Evolutionary conservation across 208 protist species (phyloP).

Genomic region (Novymonas esmeraldas): DNA sequence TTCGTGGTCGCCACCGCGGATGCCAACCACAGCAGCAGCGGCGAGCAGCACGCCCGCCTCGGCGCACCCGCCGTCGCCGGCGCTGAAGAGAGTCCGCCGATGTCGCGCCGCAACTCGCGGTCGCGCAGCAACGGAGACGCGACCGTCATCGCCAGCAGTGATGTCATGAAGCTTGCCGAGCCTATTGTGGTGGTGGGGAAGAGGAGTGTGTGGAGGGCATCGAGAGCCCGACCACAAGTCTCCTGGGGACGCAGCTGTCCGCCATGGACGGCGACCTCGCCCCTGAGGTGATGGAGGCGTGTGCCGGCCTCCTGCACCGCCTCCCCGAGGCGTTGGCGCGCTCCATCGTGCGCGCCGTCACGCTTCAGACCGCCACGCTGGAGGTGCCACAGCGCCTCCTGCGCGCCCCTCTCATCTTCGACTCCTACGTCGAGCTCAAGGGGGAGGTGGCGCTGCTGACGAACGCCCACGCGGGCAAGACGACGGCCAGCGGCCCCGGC

Average conservation of each 20-base stretch:
- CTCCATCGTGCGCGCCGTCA: conserved; percentile 49
- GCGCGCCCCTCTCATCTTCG: conserved; percentile 36
- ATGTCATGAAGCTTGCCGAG: conserved; percentile 6
- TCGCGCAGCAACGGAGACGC: too few relatives aligned
- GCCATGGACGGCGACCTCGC: conserved; percentile 7
- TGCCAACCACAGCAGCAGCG: background rate
- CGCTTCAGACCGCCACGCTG: conserved; percentile 61
- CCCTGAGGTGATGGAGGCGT: conserved; percentile 31
- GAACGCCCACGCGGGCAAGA: background rate
- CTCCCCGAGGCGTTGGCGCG: conserved; percentile 47
- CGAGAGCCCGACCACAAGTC: conserved; percentile 17
- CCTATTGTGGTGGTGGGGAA: too few relatives aligned
- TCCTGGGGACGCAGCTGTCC: background rate
- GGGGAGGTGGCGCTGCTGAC: conserved; percentile 38
- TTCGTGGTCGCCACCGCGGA: background rate
- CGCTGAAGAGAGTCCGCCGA: too few relatives aligned
- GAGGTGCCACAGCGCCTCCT: conserved; percentile 53
- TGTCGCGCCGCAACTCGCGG: too few relatives aligned
- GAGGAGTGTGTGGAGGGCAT: conserved; percentile 1
- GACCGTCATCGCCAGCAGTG: too few relatives aligned
- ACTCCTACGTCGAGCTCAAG: conserved; percentile 60
- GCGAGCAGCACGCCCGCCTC: background rate
- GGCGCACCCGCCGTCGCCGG: too few relatives aligned
- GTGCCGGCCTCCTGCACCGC: conserved; percentile 35
- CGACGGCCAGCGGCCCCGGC: background rate